Evolutionary conservation across 140 eudicot species (phyloP), one percentile per base, ranked within the genome.

Genomic region (Flaveria floridana): DNA sequence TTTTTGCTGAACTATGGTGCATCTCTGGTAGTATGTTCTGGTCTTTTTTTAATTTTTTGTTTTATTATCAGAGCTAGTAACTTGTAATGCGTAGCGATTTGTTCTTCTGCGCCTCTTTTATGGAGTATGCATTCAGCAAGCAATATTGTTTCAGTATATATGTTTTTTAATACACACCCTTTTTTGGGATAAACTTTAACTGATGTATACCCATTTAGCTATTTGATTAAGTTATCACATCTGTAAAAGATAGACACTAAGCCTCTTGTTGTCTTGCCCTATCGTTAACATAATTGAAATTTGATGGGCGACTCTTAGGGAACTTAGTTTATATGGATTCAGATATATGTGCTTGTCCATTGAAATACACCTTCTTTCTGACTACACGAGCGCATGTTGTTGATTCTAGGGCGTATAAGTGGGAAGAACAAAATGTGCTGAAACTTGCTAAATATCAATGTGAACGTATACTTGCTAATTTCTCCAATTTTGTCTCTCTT

Each of bases 1-100:
- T 3, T 53, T 47, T 25, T 69, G 12, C 25, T 25, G 61, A 48
- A 69, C n/a, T 71, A 41, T 18, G 76, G 65, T 71, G 51, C 26
- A 71, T 30, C 30, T 50, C 23, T 71, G 30, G 51, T 66, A 42
- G 34, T 16, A 6, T 11, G 10, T 28, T 16, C 62, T 25, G 23
- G 26, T 48, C 8, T 26, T n/a, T 65, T 65, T 34, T 18, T 7
- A 1, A 5, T 7, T 0, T n/a, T n/a, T n/a, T n/a, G n/a, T n/a
- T n/a, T 12, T 10, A 44, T 30, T 30, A 21, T 23, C 3, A 19
- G 44, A 12, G 69, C 5, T 23, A 1, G 52, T 58, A 61, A 25
- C 71, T 23, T 21, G 70, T 12, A 13, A 30, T 21, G 28, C 66
- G 19, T 2, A 2, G 21, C 34, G 11, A 12, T 53, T 52, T 53